phyloP scores from a whole-genome alignment of 2,329 filamentous ascomycete species.

The Exophiala sp. region DNA sequence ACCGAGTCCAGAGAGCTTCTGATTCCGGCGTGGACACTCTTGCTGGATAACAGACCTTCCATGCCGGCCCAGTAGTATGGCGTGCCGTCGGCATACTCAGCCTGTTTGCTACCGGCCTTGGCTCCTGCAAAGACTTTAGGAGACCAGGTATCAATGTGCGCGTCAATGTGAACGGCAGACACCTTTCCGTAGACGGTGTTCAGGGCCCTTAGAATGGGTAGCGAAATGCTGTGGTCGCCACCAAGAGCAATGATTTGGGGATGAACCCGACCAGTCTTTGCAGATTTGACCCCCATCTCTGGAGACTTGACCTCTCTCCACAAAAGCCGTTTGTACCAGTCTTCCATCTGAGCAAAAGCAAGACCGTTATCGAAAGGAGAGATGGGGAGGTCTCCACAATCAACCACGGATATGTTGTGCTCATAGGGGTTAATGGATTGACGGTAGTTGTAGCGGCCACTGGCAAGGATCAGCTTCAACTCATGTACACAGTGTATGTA shows the following conservation, averaged over 20 bases:
- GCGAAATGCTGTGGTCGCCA: slow-evolving; percentile 14
- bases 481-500: no score
- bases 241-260: slow-evolving; percentile 13
- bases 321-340: slow-evolving; percentile 10
- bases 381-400: slow-evolving; percentile 16
- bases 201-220: slow-evolving; percentile 13
- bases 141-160: slow-evolving; percentile 15
- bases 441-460: slow-evolving; percentile 13
- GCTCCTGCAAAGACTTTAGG: slow-evolving; percentile 15
- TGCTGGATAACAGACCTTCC: slow-evolving; percentile 8
- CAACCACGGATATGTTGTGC: slow-evolving; percentile 12
- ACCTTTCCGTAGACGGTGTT: slow-evolving; percentile 11
- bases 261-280: slow-evolving; percentile 8
- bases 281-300: slow-evolving; percentile 1
- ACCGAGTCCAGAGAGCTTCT: slow-evolving; percentile 5
- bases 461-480: no score
- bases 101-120: slow-evolving; percentile 11
- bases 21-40: slow-evolving; percentile 12
- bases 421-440: slow-evolving; percentile 8
- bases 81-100: slow-evolving; percentile 13
- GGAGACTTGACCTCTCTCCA: slow-evolving; percentile 4
- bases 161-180: slow-evolving; percentile 15
- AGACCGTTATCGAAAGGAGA: slow-evolving; percentile 14
- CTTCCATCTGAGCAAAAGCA: slow-evolving; percentile 9
- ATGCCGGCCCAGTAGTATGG: slow-evolving; percentile 11